A percentile compares a stretch with the other conserved stretches of the same genome.
Evolutionary conservation across 352 stramenopile species (phyloP).

Genomic region (Globisporangium spinosum): DNA sequence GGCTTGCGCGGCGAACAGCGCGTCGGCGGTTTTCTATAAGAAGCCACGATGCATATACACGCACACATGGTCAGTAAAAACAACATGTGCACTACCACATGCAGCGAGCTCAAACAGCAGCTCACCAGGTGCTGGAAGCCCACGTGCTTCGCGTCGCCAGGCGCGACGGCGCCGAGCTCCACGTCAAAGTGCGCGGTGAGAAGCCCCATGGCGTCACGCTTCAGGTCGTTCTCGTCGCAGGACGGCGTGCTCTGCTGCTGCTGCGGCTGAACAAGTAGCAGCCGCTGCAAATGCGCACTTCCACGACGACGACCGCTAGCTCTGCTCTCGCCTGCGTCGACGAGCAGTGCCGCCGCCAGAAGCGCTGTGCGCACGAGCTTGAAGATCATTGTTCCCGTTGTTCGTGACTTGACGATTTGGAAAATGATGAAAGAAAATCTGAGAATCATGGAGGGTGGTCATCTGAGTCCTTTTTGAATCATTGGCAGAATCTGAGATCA

Average conservation of each 20-base stretch:
- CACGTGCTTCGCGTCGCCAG: conserved; percentile 38
- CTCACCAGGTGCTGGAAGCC: conserved; percentile 81
- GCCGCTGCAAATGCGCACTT: background rate
- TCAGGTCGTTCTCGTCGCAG: conserved; percentile 51
- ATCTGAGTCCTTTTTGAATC: no score
- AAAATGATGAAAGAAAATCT: background rate
- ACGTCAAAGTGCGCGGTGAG: conserved; percentile 55
- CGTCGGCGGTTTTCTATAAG: conserved; percentile 62
- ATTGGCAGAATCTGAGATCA: no score
- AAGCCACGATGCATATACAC: background rate
- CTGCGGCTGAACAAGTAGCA: background rate
- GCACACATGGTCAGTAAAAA: background rate
- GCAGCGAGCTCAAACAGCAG: background rate
- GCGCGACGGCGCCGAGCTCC: conserved; percentile 64
- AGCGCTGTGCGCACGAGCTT: background rate
- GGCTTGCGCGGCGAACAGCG: conserved; percentile 73
- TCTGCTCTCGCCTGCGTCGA: background rate
- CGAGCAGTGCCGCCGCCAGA: background rate
- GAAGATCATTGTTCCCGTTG: conserved; percentile 1
- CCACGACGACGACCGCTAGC: background rate
- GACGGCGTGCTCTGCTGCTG: background rate
- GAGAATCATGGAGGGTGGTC: background rate
- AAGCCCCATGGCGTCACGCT: conserved; percentile 36
- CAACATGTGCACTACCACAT: background rate
- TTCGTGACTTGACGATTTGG: background rate